phyloP scores from a whole-genome alignment of 2,329 filamentous ascomycete genomes.

The Beauveria medogensis region DNA sequence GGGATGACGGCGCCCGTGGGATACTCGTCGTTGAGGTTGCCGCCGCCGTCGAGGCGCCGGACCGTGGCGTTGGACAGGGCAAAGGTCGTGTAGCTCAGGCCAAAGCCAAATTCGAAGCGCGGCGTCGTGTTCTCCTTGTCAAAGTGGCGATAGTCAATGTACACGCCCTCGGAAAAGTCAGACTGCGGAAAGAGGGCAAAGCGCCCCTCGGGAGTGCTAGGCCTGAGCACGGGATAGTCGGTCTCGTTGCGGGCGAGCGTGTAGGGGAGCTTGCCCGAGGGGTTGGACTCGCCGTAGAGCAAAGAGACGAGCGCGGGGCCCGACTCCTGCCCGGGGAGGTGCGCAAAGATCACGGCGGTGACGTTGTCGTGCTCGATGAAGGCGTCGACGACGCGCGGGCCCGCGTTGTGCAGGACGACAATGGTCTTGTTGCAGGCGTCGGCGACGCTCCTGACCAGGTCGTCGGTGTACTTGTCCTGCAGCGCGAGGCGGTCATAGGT shows the following conservation, averaged over 20 bases:
- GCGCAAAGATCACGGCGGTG: conserved; percentile 55
- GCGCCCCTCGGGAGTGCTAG: conserved; percentile 38
- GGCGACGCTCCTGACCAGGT: conserved; percentile 49
- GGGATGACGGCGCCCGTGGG: conserved; percentile 31
- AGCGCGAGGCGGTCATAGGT: conserved; percentile 56
- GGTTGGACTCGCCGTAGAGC: conserved; percentile 48
- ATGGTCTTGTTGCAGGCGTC: conserved; percentile 52
- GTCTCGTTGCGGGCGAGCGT: conserved; percentile 48
- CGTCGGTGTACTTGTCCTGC: conserved; percentile 58
- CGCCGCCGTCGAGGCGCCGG: conserved; percentile 17
- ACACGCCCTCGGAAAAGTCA: conserved; percentile 43
- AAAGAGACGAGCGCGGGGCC: conserved; percentile 47
- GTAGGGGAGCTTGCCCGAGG: conserved; percentile 53
- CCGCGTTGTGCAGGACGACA: conserved; percentile 58
- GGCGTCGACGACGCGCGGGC: conserved; percentile 49
- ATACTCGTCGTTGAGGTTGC: conserved; percentile 19
- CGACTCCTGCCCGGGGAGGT: conserved; percentile 56
- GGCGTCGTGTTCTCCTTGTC: conserved; percentile 39
- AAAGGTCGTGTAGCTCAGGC: conserved; percentile 49
- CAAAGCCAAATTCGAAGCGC: conserved; percentile 49
- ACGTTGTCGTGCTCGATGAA: conserved; percentile 58
- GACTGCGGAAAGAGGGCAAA: conserved; percentile 45
- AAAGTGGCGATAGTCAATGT: conserved; percentile 48
- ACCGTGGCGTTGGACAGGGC: conserved; percentile 36
- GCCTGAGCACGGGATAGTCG: conserved; percentile 44